Base-by-base conservation (phyloP, 1,284 basidiomycete species). In the Chondrostereum purpureum region DNA sequence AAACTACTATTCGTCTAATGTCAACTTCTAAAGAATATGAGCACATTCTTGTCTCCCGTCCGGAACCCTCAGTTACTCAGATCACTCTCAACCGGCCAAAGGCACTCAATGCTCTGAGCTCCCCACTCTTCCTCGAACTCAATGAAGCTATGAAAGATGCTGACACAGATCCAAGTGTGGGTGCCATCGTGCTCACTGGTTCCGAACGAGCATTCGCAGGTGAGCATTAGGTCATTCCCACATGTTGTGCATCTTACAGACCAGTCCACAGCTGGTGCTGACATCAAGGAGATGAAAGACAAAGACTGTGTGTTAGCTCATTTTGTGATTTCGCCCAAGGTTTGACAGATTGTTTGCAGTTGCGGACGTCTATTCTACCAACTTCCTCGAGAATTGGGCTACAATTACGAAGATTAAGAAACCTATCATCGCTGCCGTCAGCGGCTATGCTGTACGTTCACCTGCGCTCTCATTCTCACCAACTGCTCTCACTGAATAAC, bases 41-140 rank as follows among this genome's bases (percentile, higher is more conserved):
- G 53, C 75, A 84, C 64, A 88, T 94, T 63, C 69, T 92, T 49
- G 77, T 85, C 24, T 82, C 87, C 4, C 72, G 73, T 44, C 88
- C 90, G 5, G 75, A 81, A 47, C 76, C 82, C 18, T 79, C 79
- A 42, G 92, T 99, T 43, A 75, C 81, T 6, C 84, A 97, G 55
- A 82, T 99, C 64, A 92, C 89, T 12, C 78, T 99, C 59, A 97
- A 99, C 73, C 78, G 95, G 46, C 95, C 96, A 42, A 97, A 96
- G 61, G 92, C 92, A 18, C 76, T 98, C 56, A 98, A 99, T 63
- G 95, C 96, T 31, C 73, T 99, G 50, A 88, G 78, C 58, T 77
- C 83, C 8, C 84, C 89, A 5, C 72, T 95, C 48, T 85, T 93
- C 61, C 65, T 66, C 16, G 83, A 90, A 59, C 75, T 96, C 42